Percentiles rank a stretch among this genome's conserved stretches.
phyloP scores from a whole-genome alignment of 805 yeast species.

The Saccharomycopsis amapae region DNA sequence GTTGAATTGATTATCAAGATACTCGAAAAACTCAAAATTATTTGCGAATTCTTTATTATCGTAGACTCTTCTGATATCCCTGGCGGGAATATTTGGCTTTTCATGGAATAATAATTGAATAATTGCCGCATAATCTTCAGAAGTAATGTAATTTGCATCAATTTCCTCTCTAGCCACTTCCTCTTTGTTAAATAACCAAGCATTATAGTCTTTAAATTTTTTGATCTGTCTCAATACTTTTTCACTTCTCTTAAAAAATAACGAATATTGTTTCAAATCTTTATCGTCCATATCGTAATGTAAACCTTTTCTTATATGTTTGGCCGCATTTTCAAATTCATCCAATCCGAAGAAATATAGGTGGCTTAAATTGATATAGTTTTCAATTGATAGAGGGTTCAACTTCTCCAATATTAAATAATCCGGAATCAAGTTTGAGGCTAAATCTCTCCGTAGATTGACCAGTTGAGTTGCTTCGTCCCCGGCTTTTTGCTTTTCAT shows the following conservation, averaged over 20 bases:
- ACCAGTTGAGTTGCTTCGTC: neutral
- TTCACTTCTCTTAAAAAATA: slow-evolving; percentile 30
- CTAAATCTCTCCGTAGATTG: slow-evolving; percentile 8
- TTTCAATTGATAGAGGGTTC: slow-evolving; percentile 14
- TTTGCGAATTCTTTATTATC: slow-evolving; percentile 22
- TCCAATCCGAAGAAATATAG: slow-evolving; percentile 45
- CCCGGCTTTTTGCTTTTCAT: slow-evolving; percentile 11
- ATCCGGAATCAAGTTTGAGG: slow-evolving; percentile 15
- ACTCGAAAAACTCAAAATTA: slow-evolving; percentile 23
- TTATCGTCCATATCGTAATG: slow-evolving; percentile 68
- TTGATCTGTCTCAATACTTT: slow-evolving; percentile 35
- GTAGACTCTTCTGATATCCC: slow-evolving; percentile 23
- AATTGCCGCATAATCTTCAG: slow-evolving; percentile 27
- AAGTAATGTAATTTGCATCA: slow-evolving; percentile 37
- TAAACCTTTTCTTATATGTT: slow-evolving; percentile 57
- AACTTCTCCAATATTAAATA: slow-evolving; percentile 12
- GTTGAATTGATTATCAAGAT: slow-evolving; percentile 12
- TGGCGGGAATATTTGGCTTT: slow-evolving; percentile 18
- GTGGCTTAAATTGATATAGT: slow-evolving; percentile 25
- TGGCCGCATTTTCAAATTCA: slow-evolving; percentile 46
- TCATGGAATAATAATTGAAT: slow-evolving; percentile 7
- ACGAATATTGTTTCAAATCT: slow-evolving; percentile 46
- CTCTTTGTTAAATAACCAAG: slow-evolving; percentile 29
- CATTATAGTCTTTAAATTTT: slow-evolving; percentile 38
- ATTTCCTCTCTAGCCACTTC: slow-evolving; percentile 26